Conservation (phyloP, 1,284 basidiomycete species). For the Volvariella surrecta region DNA sequence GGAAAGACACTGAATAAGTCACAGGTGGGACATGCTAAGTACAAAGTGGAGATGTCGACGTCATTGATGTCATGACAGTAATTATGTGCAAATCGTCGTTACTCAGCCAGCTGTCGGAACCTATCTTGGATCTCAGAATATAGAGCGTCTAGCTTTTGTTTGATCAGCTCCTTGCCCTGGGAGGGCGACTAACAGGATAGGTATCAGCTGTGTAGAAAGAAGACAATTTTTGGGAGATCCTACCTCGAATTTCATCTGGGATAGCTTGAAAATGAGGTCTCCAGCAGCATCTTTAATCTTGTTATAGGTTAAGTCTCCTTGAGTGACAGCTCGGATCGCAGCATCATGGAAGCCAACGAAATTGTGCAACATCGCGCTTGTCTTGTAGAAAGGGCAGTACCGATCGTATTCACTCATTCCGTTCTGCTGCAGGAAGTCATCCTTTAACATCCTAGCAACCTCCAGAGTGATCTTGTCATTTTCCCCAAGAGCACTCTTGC, state of each 20-base stretch:
- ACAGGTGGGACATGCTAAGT: too few relatives aligned
- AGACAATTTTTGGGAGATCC: too few relatives aligned
- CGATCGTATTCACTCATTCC: slow-evolving; percentile 98
- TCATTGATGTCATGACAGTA: too few relatives aligned
- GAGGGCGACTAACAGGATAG: slow-evolving; percentile 59
- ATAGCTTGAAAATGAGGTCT: slow-evolving; percentile 93
- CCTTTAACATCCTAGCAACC: slow-evolving; percentile 95
- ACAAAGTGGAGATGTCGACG: not conserved
- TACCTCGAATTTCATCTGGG: slow-evolving; percentile 99
- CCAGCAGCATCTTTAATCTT: slow-evolving; percentile 84
- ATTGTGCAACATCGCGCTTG: slow-evolving; percentile 91
- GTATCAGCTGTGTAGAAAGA: too few relatives aligned
- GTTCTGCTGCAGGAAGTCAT: slow-evolving; percentile 98
- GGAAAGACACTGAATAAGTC: too few relatives aligned
- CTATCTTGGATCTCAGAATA: slow-evolving; percentile 84
- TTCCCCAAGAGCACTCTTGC: slow-evolving; percentile 96
- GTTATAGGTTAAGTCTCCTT: slow-evolving; percentile 86
- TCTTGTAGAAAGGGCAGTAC: slow-evolving; percentile 99
- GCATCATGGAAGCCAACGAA: slow-evolving; percentile 93
- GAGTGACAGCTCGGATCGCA: slow-evolving; percentile 79
- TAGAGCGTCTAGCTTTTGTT: slow-evolving; percentile 72
- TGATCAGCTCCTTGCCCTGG: slow-evolving; percentile 77
- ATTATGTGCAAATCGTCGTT: slow-evolving; percentile 12
- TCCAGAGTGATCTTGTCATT: slow-evolving; percentile 98
- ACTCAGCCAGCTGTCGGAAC: slow-evolving; percentile 82